Base-by-base conservation (phyloP, 2,329 filamentous ascomycete genomes). In the Dothidotthia symphoricarpi region DNA sequence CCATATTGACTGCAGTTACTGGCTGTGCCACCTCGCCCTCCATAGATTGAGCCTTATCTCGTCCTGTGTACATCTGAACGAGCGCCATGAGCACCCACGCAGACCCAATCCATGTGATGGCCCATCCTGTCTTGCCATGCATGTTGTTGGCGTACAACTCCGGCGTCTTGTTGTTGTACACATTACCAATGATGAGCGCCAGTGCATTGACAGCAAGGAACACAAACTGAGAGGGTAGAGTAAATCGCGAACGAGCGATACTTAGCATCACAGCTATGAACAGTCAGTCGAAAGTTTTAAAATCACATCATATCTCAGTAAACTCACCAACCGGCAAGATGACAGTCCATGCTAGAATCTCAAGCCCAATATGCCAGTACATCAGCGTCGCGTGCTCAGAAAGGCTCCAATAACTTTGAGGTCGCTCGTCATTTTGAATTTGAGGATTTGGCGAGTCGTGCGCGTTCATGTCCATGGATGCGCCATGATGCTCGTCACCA, bases 81-180 rank as follows among this genome's bases (percentile, higher is more conserved):
- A 88, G 62, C 32, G 81, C 79, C 61, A 95, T 71, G 26, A 85
- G 55, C 12, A 85, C 75, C 69, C 95, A 91, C 0, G 77, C 81
- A 35, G 75, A 75, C 9, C 86, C 75, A 3, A 90, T 73, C 74
- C 80, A 85, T 3, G 85, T 91, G 19, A 85, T 76, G 28, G 87
- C 74, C 91, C 91, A 97, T 37, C 89, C 89, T 28, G 91, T 76
- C 64, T 86, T 89, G 70, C 89, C 83, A 65, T 96, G 90, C n/a
- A 85, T 80, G 61, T 95, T 95, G 61, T 86, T 83, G 22, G 82
- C 82, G 63, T 95, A 96, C 15, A 96, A 71, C 59, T 95, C 87
- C 1, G 89, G 88, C 0, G 88, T 95, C 47, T 78, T 81, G 41
- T 78, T 75, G 63, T 93, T 88, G 72, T 95, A 95, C 39, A 69